Percentiles rank a stretch among this genome's conserved stretches.
These are phyloP conservation scores for Botrytis tulipae DNA, from an alignment of 2,329 filamentous ascomycete species.

Conservation along the genomic window DNA sequence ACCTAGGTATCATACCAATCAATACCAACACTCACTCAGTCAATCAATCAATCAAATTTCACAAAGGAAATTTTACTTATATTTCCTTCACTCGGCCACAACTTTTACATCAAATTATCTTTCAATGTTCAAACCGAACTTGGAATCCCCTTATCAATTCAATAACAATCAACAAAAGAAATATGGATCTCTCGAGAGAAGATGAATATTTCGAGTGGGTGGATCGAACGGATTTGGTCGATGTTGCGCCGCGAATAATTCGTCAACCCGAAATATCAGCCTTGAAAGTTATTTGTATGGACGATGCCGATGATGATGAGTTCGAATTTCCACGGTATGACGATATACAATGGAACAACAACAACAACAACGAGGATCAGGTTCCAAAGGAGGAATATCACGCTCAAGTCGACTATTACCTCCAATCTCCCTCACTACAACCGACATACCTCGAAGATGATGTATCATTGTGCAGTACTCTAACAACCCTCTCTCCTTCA, in stretches of 20 bases:
- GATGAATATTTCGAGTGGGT: slow-evolving; percentile 21
- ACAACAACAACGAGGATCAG: neutral
- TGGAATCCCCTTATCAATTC: neutral
- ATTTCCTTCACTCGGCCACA: neutral
- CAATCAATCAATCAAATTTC: neutral
- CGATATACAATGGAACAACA: slow-evolving; percentile 22
- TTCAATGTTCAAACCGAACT: neutral
- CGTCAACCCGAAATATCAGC: slow-evolving; percentile 14
- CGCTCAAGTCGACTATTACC: slow-evolving; percentile 45
- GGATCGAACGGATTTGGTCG: slow-evolving; percentile 10
- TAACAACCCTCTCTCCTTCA: slow-evolving; percentile 51
- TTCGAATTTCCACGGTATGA: slow-evolving; percentile 46
- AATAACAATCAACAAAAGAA: neutral
- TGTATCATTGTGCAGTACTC: slow-evolving; percentile 54
- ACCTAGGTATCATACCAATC: neutral
- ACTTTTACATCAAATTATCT: neutral
- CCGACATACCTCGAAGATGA: slow-evolving; percentile 36
- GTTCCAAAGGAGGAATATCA: slow-evolving; percentile 34
- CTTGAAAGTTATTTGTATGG: slow-evolving; percentile 33
- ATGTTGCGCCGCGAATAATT: slow-evolving; percentile 15
- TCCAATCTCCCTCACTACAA: slow-evolving; percentile 59
- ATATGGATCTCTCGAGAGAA: slow-evolving; percentile 18
- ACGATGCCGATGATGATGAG: slow-evolving; percentile 81
- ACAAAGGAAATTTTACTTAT: neutral
- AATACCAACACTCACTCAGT: neutral